Percentiles rank a stretch among this genome's conserved stretches.
Conservation (phyloP, 2,329 filamentous ascomycete species). For the Epichloe scottii region DNA sequence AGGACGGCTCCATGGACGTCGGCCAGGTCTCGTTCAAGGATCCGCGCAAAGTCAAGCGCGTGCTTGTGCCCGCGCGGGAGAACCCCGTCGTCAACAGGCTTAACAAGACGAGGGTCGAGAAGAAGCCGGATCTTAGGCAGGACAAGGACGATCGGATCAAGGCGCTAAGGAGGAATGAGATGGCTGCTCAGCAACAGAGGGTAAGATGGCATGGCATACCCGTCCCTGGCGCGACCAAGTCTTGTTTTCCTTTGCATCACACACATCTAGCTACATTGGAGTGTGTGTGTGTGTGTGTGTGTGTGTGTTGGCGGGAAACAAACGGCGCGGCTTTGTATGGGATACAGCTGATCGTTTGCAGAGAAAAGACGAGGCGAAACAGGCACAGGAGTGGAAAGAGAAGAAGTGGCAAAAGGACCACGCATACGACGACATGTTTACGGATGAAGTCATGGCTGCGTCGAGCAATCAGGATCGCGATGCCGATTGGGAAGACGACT, state of each 20-base stretch:
- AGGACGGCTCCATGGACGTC: conserved; percentile 88
- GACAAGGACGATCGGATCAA: conserved; percentile 69
- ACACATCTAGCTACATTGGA: no score
- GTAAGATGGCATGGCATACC: conserved; percentile 26
- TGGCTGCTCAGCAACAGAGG: conserved; percentile 46
- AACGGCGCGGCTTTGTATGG: no score
- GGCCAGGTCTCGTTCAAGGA: conserved; percentile 95
- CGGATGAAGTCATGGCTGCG: conserved; percentile 63
- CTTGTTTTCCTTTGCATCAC: conserved; percentile 12
- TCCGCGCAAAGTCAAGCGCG: conserved; percentile 67
- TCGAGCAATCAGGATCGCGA: conserved; percentile 78
- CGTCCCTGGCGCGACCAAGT: no score
- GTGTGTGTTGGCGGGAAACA: no score
- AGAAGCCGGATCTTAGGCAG: conserved; percentile 67
- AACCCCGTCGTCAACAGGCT: conserved; percentile 93
- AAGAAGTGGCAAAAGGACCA: conserved; percentile 95
- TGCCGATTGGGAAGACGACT: conserved; percentile 75
- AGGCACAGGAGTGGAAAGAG: conserved; percentile 72
- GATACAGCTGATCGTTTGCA: conserved; percentile 17
- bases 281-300: no score
- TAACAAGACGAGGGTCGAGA: conserved; percentile 91
- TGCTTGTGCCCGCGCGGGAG: conserved; percentile 68
- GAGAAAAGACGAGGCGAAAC: conserved; percentile 63
- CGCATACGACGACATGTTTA: conserved; percentile 87
- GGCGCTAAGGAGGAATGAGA: conserved; percentile 60